Conservation (phyloP, 2,329 filamentous ascomycete species). For the Chlorencoelia australis region DNA sequence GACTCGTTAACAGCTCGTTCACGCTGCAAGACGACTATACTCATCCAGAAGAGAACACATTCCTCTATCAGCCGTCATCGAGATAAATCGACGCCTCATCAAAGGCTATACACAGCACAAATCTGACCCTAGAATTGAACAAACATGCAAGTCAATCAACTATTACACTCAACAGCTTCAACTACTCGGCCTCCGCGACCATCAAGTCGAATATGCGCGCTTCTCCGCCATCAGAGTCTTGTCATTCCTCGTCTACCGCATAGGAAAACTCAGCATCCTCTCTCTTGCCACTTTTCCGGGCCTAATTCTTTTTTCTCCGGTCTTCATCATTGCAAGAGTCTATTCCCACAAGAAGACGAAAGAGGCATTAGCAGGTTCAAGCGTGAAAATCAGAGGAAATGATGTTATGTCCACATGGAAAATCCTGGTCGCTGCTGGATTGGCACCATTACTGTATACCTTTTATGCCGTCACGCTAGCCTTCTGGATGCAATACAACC, state of each 20-base stretch:
- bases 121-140: constrained; percentile 64
- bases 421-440: constrained; percentile 69
- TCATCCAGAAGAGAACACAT: constrained; percentile 78
- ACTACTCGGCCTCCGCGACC: constrained; percentile 79
- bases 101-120: constrained; percentile 58
- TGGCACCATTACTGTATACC: constrained; percentile 72
- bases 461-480: constrained; percentile 68
- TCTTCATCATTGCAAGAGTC: constrained; percentile 74
- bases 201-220: constrained; percentile 87
- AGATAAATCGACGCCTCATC: constrained; percentile 83
- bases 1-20: too few relatives aligned
- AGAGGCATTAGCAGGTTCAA: constrained; percentile 74
- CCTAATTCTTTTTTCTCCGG: constrained; percentile 74
- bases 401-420: constrained; percentile 96
- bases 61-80: constrained; percentile 82
- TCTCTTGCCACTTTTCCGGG: constrained; percentile 78
- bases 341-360: constrained; percentile 76
- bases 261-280: constrained; percentile 67
- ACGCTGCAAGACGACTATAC: constrained; percentile 83
- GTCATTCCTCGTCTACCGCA: constrained; percentile 66
- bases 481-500: constrained; percentile 65
- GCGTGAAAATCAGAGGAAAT: constrained; percentile 77
- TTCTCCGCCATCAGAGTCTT: constrained; percentile 71
- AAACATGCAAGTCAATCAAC: constrained; percentile 64
- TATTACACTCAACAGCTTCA: constrained; percentile 82